Evolutionary conservation across 2,329 filamentous ascomycete genomes (phyloP), one percentile per base, ranked within the genome.

Genomic region (Drechmeria coniospora): DNA sequence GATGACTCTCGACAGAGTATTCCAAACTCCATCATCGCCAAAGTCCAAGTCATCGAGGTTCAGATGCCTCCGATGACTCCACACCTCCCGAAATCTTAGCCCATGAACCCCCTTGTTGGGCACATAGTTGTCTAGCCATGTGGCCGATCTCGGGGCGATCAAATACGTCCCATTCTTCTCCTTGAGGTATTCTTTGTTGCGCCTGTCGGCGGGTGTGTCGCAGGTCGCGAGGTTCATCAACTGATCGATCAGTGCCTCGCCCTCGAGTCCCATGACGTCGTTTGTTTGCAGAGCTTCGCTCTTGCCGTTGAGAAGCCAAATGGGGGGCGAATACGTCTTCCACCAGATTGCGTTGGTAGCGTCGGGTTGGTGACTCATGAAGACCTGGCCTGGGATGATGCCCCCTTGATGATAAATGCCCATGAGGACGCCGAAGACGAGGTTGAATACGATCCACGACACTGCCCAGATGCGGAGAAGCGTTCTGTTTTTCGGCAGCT

Each of bases 301-400:
- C 50, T 79, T 79, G 29, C 77, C 75, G 37, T 83, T 77, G 6
- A 86, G 59, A 13, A 87, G 63, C 79, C 80, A 87, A 20, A 78
- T 75, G 0, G 80, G 80, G 12, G 80, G 80, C 46, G 74, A 79
- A 46, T 86, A 86, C 1, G 80, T 86, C 49, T 84, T 86, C 80
- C 80, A 87, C 80, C 80, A 87, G 27, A 80, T 62, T 4, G 75
- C 76, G 19, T 76, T 64, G 2, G 72, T 74, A 7, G 78, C 71
- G 36, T 78, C 74, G 4, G 69, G 63, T 37, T 79, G 74, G 30
- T 68, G 68, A 43, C 73, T 78, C 44, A 87, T 62, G 45, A 81
- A 81, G 1, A 79, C 70, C 43, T 87, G 80, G 6, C 71, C 73
- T 1, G 79, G 77, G 1, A 87, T 65, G 15, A 86, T 69, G 23